Evolutionary conservation across 805 yeast species (phyloP).

Genomic region (Barnettozyma siamensis): DNA sequence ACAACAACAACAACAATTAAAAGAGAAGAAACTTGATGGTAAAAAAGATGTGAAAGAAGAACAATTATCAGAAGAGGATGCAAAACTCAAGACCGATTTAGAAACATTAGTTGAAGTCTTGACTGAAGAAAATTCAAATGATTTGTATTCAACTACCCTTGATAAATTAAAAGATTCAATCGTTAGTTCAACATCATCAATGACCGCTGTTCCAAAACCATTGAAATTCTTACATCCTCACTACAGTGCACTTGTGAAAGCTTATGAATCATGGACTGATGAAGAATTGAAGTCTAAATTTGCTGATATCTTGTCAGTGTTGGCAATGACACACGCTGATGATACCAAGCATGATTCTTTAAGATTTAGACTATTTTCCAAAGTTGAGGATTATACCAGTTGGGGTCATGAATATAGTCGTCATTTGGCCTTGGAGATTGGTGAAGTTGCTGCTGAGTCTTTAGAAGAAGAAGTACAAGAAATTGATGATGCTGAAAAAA

Average conservation of each 20-base stretch:
- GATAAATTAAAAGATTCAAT: slow-evolving; percentile 68
- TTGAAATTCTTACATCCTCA: slow-evolving; percentile 90
- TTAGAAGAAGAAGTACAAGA: slow-evolving; percentile 33
- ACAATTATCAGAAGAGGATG: slow-evolving; percentile 91
- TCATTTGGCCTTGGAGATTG: slow-evolving; percentile 92
- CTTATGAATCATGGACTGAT: slow-evolving; percentile 64
- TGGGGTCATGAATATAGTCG: slow-evolving; percentile 99
- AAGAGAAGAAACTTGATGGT: slow-evolving; percentile 11
- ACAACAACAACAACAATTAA: slow-evolving; percentile 9
- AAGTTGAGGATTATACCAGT: slow-evolving; percentile 54
- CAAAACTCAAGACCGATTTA: slow-evolving; percentile 76
- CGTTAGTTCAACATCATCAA: slow-evolving; percentile 90
- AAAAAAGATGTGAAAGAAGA: slow-evolving; percentile 46
- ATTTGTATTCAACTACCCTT: slow-evolving; percentile 54
- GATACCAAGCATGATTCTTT: slow-evolving; percentile 74
- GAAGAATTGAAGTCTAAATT: slow-evolving; percentile 45
- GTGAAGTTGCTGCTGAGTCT: slow-evolving; percentile 69
- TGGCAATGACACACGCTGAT: slow-evolving; percentile 91
- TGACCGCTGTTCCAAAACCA: slow-evolving; percentile 99
- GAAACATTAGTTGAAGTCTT: slow-evolving; percentile 82
- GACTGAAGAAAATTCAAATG: slow-evolving; percentile 39
- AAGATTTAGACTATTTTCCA: slow-evolving; percentile 66
- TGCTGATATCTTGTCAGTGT: slow-evolving; percentile 86
- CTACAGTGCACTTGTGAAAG: slow-evolving; percentile 58
- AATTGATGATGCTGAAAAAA: slow-evolving; percentile 8